phyloP scores from a whole-genome alignment of 768 basidiomycete species.

The Ramaria sp. region DNA sequence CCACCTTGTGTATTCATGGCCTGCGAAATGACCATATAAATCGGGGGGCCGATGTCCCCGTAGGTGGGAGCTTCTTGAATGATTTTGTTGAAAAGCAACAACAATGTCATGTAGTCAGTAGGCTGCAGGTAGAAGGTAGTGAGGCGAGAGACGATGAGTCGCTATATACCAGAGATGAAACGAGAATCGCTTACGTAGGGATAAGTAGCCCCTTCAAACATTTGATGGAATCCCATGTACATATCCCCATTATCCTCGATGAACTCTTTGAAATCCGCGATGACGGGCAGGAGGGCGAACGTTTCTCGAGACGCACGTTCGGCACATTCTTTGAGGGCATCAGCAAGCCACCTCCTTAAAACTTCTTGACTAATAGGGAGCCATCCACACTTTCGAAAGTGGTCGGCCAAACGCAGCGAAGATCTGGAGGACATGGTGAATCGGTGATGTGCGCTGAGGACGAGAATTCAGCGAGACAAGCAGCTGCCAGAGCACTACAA shows the following conservation, averaged over 20 bases:
- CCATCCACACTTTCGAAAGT: neutral
- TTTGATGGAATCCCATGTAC: neutral
- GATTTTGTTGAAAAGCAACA: neutral
- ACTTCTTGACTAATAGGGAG: neutral
- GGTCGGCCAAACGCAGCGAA: neutral
- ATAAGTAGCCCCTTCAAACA: neutral
- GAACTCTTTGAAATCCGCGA: neutral
- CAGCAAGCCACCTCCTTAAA: neutral
- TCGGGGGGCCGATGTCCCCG: constrained; percentile 2
- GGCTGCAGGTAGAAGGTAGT: neutral
- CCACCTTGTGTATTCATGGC: constrained; percentile 15
- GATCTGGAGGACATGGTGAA: neutral
- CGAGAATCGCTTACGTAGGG: too few relatives aligned
- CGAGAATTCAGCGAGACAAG: too few relatives aligned
- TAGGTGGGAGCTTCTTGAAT: neutral
- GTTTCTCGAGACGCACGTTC: neutral
- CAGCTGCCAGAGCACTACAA: too few relatives aligned
- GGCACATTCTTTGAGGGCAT: neutral
- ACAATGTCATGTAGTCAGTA: neutral
- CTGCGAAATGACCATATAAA: constrained; percentile 12
- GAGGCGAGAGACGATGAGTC: too few relatives aligned
- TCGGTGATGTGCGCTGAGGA: neutral
- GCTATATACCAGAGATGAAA: neutral
- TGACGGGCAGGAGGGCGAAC: neutral
- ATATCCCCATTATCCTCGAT: neutral